Base-by-base conservation (phyloP, 2,329 filamentous ascomycete genomes). In the Malbranchea zuffiana region DNA sequence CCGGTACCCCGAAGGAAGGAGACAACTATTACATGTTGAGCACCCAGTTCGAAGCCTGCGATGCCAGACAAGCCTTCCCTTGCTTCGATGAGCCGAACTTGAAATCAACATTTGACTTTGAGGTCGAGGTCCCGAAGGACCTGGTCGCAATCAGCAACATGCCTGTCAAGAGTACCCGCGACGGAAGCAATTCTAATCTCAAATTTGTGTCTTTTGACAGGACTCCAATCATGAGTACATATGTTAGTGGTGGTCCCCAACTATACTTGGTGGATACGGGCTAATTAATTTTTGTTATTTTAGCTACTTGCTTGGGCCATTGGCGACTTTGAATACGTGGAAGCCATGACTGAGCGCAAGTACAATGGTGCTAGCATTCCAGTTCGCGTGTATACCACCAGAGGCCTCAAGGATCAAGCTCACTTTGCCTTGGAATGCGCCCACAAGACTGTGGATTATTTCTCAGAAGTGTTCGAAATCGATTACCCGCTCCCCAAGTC, bases 51-150 rank as follows among this genome's bases (percentile, higher is more conserved):
- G 90, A 98, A 68, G 81, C 87, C 30, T 94, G 86, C 54, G 90
- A 98, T 63, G 90, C 90, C 44, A 80, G 90, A 47, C 74, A 87
- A 48, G 88, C 90, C 6, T 95, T 98, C 64, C 90, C 90, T 32
- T 98, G 90, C 66, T 96, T 96, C 54, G 90, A 98, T 55, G 90
- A 98, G 66, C 90, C 90, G 27, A 94, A 93, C 53, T 72, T 96
- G 46, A 98, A 98, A 66, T 85, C 90, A 7, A 88, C 86, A 2
- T 96, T 95, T 54, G 87, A 95, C 59, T 82, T 98, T 42, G 74
- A 86, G 52, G 81, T 98, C 45, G 88, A 96, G 65, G 74, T 95
- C 31, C 88, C 90, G 11, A 78, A 81, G 31, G 84, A 88, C 48
- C 81, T 90, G 60, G 79, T 85, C 26, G 90, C 86, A 10, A 69